phyloP scores from a whole-genome alignment of 306 rosid species.

The Castanea crenata region DNA sequence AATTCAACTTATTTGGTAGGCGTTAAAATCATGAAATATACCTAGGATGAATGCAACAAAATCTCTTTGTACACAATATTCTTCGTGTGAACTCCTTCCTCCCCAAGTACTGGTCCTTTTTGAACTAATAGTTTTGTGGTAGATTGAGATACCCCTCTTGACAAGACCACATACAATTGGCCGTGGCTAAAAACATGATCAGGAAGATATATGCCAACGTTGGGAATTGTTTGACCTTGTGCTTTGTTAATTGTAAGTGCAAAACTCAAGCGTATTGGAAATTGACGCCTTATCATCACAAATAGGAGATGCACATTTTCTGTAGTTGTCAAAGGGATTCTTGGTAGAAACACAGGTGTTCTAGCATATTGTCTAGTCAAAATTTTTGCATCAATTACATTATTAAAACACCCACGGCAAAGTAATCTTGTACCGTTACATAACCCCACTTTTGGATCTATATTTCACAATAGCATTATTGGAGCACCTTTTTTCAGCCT shows the following conservation, averaged over 20 bases:
- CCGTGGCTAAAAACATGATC: too few relatives aligned
- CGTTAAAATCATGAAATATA: too few relatives aligned
- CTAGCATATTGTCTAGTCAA: neutral
- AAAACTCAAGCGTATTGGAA: neutral
- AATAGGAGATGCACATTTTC: neutral
- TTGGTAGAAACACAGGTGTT: too few relatives aligned
- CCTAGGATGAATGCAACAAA: neutral
- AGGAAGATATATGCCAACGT: too few relatives aligned
- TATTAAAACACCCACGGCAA: neutral
- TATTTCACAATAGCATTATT: too few relatives aligned
- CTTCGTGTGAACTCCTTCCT: neutral
- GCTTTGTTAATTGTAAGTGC: neutral
- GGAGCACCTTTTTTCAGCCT: too few relatives aligned
- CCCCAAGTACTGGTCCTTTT: neutral
- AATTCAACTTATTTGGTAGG: too few relatives aligned
- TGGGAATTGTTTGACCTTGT: too few relatives aligned
- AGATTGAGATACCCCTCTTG: too few relatives aligned
- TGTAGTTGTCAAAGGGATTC: neutral
- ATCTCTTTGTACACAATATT: neutral
- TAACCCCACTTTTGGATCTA: neutral
- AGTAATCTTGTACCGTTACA: neutral
- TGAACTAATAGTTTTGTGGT: neutral
- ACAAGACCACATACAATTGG: too few relatives aligned
- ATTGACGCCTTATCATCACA: neutral
- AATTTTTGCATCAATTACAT: neutral